A percentile compares a stretch with the other conserved stretches of the same genome.
Evolutionary conservation across 768 basidiomycete genomes (phyloP).

Genomic region (Suillus hirtellus): DNA sequence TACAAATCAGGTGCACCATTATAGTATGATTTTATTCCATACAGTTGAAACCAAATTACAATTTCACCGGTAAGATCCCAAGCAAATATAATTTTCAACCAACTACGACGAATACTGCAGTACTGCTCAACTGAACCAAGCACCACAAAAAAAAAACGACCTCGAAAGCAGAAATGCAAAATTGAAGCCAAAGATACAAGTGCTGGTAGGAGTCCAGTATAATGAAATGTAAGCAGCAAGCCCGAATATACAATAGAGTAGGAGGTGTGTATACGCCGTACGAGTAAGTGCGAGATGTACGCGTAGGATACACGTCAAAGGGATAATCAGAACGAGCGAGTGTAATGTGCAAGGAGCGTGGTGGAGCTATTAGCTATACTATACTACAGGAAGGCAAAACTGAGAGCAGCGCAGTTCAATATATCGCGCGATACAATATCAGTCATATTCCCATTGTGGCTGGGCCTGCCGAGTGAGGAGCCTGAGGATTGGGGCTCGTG

Average conservation of each 20-base stretch:
- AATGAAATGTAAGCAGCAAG: neutral
- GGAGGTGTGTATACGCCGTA: neutral
- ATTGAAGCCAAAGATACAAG: slow-evolving; percentile 6
- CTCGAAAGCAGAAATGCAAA: slow-evolving; percentile 1
- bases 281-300: neutral
- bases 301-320: neutral
- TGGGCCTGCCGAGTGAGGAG: slow-evolving; percentile 4
- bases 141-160: neutral
- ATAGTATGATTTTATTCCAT: neutral
- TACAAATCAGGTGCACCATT: too few relatives aligned
- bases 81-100: neutral
- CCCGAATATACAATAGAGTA: slow-evolving; percentile 5
- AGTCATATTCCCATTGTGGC: slow-evolving; percentile 7
- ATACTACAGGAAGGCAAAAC: slow-evolving; percentile 4
- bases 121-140: neutral
- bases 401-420: neutral
- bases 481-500: neutral
- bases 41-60: neutral
- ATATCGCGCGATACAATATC: neutral
- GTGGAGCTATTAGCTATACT: slow-evolving; percentile 2
- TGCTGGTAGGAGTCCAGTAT: neutral
- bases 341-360: neutral
- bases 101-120: neutral
- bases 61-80: neutral
- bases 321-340: neutral